Base-by-base conservation (phyloP, 441 rosid species). In the Erodium moschatum region DNA sequence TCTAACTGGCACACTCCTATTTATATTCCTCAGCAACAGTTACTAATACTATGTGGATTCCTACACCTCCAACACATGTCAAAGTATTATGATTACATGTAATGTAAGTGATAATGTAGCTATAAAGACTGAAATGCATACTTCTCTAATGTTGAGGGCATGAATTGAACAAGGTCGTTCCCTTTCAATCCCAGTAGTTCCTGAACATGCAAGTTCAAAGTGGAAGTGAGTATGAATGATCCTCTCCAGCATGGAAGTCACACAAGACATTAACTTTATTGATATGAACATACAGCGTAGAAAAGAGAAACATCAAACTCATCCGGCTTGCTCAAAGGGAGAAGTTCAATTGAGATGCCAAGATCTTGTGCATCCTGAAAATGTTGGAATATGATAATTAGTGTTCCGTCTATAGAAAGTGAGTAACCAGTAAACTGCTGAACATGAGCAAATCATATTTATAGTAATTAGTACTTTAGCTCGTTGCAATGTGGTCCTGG, bases 341-440 rank as follows among this genome's bases (percentile, higher is more conserved):
- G 85, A 79, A 94, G 88, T 71, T 94, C 96, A 77, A 94, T 91
- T 72, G 92, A 79, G 77, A 94, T 88, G 75, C 97, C 96, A 73
- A 94, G 91, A 82, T 89, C 98, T 86, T 81, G 92, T 31, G 97
- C 92, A 86, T 94, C 98, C 98, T 87, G 79, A 31, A 75, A 69
- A 77, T 66, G 21, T 61, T 61, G 16, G 38, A 24, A 61, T 27
- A 24, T 61, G 65, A 67, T 24, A 35, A 64, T 48, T 18, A 67
- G 46, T 52, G 29, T 64, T 16, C 3, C 10, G 56, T 46, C 31
- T 6, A 46, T 6, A 62, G 78, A 64, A 4, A 67, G 64, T 60
- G 20, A 12, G 18, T 16, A 13, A 61, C 24, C 27, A 64, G 27
- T 56, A 10, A 44, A 67, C 56, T 38, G 63, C 46, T 58, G 66